Evolutionary conservation across 768 basidiomycete genomes (phyloP).

Genomic region (Mycena filopes): DNA sequence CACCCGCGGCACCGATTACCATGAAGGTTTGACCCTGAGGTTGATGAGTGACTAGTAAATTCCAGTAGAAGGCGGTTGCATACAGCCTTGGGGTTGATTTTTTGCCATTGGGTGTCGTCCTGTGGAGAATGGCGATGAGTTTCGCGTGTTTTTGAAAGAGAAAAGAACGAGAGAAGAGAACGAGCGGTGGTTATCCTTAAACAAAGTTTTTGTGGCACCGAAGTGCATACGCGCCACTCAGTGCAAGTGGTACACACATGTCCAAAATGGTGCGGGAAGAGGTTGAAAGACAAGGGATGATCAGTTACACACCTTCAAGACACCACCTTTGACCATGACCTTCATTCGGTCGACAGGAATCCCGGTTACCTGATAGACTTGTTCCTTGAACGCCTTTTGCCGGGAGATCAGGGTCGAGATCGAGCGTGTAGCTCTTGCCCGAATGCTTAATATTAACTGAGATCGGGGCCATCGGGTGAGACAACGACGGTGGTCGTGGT

Average conservation of each 20-base stretch:
- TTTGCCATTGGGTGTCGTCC: conserved; percentile 91
- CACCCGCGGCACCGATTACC: conserved; percentile 94
- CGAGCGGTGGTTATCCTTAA: not conserved
- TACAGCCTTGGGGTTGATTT: conserved; percentile 85
- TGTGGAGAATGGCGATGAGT: conserved; percentile 43
- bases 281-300: not conserved
- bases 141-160: not conserved
- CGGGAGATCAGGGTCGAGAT: conserved; percentile 78
- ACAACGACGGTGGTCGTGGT: conserved; percentile 13
- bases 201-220: not conserved
- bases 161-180: not conserved
- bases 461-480: conserved; percentile 68
- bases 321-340: conserved; percentile 93
- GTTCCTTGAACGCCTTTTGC: conserved; percentile 83
- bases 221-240: not conserved
- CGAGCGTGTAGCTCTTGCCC: conserved; percentile 78
- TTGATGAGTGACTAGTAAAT: conserved; percentile 5
- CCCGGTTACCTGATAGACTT: conserved; percentile 83
- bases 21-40: conserved; percentile 87
- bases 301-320: conserved; percentile 76
- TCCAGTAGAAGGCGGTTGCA: conserved; percentile 38
- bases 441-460: conserved; percentile 91
- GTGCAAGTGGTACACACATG: not conserved
- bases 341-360: conserved; percentile 95
- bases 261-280: not conserved